phyloP scores from a whole-genome alignment of 139 green algal species.

The Prasinococcaceae sp. region DNA sequence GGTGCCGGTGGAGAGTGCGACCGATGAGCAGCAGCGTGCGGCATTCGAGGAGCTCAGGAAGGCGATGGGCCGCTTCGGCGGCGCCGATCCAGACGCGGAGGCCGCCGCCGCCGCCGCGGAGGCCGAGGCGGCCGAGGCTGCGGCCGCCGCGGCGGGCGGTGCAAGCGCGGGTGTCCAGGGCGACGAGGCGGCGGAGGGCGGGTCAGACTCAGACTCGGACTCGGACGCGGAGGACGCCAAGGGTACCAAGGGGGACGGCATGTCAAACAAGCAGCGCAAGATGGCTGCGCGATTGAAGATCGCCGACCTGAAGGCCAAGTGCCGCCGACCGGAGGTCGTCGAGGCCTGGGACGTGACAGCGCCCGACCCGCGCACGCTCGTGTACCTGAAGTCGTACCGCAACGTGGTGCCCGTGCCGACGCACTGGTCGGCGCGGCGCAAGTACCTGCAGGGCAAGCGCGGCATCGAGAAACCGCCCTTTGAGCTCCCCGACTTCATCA shows the following conservation, averaged over 20 bases:
- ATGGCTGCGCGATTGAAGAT: constrained; percentile 57
- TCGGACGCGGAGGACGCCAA: constrained; percentile 15
- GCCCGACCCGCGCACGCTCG: constrained; percentile 73
- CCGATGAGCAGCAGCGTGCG: too few relatives aligned
- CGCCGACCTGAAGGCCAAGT: constrained; percentile 80
- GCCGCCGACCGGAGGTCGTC: constrained; percentile 76
- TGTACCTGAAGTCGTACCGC: constrained; percentile 83
- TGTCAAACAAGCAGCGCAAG: constrained; percentile 70
- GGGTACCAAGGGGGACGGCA: constrained; percentile 16
- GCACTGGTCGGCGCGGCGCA: constrained; percentile 95
- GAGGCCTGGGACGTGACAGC: constrained; percentile 95
- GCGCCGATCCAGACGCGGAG: too few relatives aligned
- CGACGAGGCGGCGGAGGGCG: too few relatives aligned
- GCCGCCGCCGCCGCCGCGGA: too few relatives aligned
- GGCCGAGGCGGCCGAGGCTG: too few relatives aligned
- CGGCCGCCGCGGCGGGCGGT: too few relatives aligned
- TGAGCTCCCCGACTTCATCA: constrained; percentile 94
- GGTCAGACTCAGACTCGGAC: too few relatives aligned
- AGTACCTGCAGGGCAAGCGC: constrained; percentile 80
- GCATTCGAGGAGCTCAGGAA: too few relatives aligned
- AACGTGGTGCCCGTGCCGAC: constrained; percentile 86
- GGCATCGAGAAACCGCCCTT: constrained; percentile 97
- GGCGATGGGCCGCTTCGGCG: too few relatives aligned
- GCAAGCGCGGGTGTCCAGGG: too few relatives aligned
- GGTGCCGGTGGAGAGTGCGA: too few relatives aligned